These are phyloP conservation scores for Trametes sanguinea DNA, from an alignment of 768 basidiomycete species.

Conservation along the genomic window DNA sequence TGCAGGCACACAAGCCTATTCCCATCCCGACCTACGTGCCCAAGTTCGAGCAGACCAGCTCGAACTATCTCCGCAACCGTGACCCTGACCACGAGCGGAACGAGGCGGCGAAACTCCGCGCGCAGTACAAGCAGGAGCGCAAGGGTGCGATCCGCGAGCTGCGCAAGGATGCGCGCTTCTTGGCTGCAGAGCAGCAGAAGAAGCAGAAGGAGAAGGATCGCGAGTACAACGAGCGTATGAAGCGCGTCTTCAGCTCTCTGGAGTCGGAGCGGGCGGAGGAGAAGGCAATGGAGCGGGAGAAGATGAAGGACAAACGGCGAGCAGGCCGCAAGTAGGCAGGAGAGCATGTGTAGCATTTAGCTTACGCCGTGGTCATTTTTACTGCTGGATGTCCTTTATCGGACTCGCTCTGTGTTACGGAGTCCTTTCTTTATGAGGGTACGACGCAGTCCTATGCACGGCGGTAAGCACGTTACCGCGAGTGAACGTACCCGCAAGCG, in stretches of 20 bases:
- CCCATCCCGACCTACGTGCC: constrained; percentile 93
- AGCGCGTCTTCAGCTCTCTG: constrained; percentile 72
- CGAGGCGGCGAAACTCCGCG: constrained; percentile 80
- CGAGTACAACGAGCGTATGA: constrained; percentile 80
- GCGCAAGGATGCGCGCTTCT: constrained; percentile 92
- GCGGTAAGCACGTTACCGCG: too few relatives aligned
- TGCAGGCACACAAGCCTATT: constrained; percentile 95
- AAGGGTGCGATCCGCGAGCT: constrained; percentile 97
- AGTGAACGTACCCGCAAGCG: background rate
- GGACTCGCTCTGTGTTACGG: too few relatives aligned
- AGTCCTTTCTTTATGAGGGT: too few relatives aligned
- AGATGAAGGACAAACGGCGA: constrained; percentile 72
- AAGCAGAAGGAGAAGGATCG: constrained; percentile 84
- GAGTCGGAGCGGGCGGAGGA: constrained; percentile 93
- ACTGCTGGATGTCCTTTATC: too few relatives aligned
- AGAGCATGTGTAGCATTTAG: too few relatives aligned
- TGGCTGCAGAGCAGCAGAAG: constrained; percentile 85
- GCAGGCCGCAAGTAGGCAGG: constrained; percentile 65
- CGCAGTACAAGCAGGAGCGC: constrained; percentile 90
- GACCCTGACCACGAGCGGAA: constrained; percentile 94
- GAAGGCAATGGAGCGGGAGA: constrained; percentile 88
- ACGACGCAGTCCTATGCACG: too few relatives aligned
- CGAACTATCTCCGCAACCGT: constrained; percentile 73
- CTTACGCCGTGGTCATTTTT: too few relatives aligned
- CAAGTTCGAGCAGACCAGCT: constrained; percentile 81